Percentiles rank a stretch among this genome's conserved stretches.
These are phyloP conservation scores for Penicillium dipodomyicola DNA, from an alignment of 495 filamentous ascomycete genomes.

Conservation along the genomic window DNA sequence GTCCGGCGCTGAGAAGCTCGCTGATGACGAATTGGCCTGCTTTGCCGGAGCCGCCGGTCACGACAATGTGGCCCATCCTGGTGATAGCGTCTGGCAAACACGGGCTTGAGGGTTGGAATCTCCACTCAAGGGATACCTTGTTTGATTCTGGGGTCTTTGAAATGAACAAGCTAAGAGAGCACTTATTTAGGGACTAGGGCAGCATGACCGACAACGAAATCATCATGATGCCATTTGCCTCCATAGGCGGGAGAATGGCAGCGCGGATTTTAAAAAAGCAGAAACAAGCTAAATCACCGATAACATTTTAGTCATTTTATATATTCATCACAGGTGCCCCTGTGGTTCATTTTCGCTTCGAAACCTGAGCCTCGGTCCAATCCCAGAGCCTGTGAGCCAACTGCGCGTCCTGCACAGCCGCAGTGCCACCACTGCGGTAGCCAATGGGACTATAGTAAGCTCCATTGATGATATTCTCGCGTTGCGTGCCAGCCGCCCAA, in stretches of 20 bases:
- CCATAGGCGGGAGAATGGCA: background rate
- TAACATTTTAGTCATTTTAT: background rate
- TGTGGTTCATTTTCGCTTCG: slow-evolving; percentile 5
- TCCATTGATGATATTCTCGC: slow-evolving; percentile 44
- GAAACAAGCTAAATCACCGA: background rate
- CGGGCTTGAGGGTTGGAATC: background rate
- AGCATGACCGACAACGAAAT: slow-evolving; percentile 19
- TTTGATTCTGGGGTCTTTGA: background rate
- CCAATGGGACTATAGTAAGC: slow-evolving; percentile 60
- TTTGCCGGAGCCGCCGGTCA: slow-evolving; percentile 55
- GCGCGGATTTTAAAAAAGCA: background rate
- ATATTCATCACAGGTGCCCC: background rate
- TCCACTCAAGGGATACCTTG: background rate
- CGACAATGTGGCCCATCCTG: slow-evolving; percentile 34
- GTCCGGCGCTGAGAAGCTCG: slow-evolving; percentile 47
- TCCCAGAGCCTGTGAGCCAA: slow-evolving; percentile 58
- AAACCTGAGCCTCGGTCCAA: slow-evolving; percentile 59
- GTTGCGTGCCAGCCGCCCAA: slow-evolving; percentile 49
- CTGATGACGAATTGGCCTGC: slow-evolving; percentile 52
- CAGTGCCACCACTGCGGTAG: slow-evolving; percentile 32
- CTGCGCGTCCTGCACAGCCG: slow-evolving; percentile 43
- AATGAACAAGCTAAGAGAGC: background rate
- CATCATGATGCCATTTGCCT: slow-evolving; percentile 30
- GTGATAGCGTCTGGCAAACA: background rate
- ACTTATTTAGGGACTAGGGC: slow-evolving; percentile 1